A percentile compares a stretch with the other conserved stretches of the same genome.
phyloP scores from a whole-genome alignment of 345 rosid species.

The Populus davidiana region DNA sequence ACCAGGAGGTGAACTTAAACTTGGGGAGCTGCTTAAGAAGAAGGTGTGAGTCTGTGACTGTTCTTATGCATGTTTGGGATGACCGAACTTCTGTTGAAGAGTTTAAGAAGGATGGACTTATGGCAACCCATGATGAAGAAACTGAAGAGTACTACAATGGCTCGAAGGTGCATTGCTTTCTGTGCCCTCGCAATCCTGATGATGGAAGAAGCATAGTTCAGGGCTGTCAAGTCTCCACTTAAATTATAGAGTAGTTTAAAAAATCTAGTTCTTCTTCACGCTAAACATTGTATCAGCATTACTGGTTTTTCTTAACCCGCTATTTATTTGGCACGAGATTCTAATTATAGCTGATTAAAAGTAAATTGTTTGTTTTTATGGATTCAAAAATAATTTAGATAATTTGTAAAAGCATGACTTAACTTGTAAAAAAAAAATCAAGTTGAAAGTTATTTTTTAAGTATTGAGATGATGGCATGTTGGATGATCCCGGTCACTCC shows the following conservation, averaged over 20 bases:
- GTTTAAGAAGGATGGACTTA: slow-evolving; percentile 54
- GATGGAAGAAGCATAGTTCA: slow-evolving; percentile 38
- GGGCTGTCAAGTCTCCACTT: slow-evolving; percentile 39
- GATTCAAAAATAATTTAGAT: fast-evolving
- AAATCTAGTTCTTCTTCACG: no score
- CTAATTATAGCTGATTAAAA: no score
- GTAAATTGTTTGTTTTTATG: no score
- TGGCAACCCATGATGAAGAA: slow-evolving; percentile 76
- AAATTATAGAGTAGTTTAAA: no score
- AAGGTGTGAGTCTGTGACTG: slow-evolving; percentile 40
- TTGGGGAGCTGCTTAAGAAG: slow-evolving; percentile 55
- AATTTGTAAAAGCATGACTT: fast-evolving
- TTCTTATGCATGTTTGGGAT: slow-evolving; percentile 80
- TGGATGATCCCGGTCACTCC: fast-evolving
- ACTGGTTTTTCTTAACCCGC: no score
- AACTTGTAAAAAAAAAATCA: no score
- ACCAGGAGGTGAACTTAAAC: slow-evolving; percentile 29
- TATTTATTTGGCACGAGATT: no score
- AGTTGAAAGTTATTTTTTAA: no score
- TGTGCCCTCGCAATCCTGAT: slow-evolving; percentile 66
- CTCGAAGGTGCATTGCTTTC: slow-evolving; percentile 56
- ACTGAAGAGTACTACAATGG: slow-evolving; percentile 47
- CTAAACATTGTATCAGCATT: no score
- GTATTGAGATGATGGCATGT: no score
- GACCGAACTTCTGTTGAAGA: slow-evolving; percentile 55